Conservation (phyloP, 192 early-diverging fungal species). For the Coemansia sp. region DNA sequence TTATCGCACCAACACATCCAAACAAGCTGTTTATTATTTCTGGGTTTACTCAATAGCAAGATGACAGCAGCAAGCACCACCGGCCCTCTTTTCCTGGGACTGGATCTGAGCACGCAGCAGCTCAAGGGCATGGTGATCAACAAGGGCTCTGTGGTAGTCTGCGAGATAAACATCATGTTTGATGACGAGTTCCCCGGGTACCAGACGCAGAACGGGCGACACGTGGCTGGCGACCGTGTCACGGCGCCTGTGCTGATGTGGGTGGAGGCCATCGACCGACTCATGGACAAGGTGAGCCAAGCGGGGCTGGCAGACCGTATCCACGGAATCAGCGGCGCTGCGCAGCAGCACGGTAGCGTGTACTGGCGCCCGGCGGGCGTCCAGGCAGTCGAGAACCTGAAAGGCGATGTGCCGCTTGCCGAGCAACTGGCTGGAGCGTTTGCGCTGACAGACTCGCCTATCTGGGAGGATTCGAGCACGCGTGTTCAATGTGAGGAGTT, state of each 20-base stretch:
- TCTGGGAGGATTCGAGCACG: constrained; percentile 84
- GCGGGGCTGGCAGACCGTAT: constrained; percentile 45
- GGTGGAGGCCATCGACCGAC: constrained; percentile 68
- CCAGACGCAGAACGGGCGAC: constrained; percentile 49
- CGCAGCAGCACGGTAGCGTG: constrained; percentile 86
- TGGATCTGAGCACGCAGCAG: constrained; percentile 79
- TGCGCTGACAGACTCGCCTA: constrained; percentile 59
- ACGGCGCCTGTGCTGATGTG: constrained; percentile 77
- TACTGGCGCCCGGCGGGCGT: constrained; percentile 66
- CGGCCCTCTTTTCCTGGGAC: constrained; percentile 60
- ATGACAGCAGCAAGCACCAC: background rate
- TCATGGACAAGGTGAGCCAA: constrained; percentile 56
- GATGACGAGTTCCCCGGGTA: constrained; percentile 66
- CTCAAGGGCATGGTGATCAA: constrained; percentile 66
- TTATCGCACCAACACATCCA: background rate
- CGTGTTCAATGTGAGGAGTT: constrained; percentile 60
- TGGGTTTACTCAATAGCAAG: too few species aligned
- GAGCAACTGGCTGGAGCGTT: constrained; percentile 64
- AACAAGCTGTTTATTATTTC: too few species aligned
- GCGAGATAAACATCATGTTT: constrained; percentile 61
- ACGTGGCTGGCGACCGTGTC: constrained; percentile 53
- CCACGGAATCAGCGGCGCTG: constrained; percentile 66
- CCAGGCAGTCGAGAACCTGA: constrained; percentile 45
- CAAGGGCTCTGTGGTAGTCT: constrained; percentile 21
- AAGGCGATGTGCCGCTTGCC: constrained; percentile 29